These are phyloP conservation scores for Fusarium hainanense DNA, from an alignment of 2,329 filamentous ascomycete genomes.

Conservation along the genomic window DNA sequence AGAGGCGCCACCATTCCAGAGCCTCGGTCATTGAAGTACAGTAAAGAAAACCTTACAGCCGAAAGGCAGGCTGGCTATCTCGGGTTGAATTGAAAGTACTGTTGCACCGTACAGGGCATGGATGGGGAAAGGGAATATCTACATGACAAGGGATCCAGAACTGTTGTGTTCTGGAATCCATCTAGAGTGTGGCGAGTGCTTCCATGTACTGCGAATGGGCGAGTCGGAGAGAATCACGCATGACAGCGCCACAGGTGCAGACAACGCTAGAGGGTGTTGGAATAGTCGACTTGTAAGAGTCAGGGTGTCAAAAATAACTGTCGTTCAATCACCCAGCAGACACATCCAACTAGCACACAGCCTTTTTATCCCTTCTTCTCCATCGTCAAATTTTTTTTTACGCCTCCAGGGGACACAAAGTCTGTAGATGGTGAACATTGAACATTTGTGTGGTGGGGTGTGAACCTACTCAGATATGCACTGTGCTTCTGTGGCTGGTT, in stretches of 20 bases:
- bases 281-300: background rate
- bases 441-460: slow-evolving; percentile 8
- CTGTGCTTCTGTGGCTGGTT: slow-evolving; percentile 35
- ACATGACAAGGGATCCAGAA: slow-evolving; percentile 23
- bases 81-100: background rate
- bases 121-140: slow-evolving; percentile 2
- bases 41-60: background rate
- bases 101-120: background rate
- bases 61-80: background rate
- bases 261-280: background rate
- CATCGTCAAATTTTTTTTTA: background rate
- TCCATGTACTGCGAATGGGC: slow-evolving; percentile 30
- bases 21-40: background rate
- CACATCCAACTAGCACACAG: too few relatives aligned
- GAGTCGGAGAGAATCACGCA: slow-evolving; percentile 31
- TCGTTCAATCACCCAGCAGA: background rate
- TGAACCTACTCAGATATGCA: background rate
- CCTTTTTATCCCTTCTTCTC: background rate
- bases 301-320: background rate
- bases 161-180: slow-evolving; percentile 39
- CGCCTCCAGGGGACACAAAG: background rate
- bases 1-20: slow-evolving; percentile 39
- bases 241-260: slow-evolving; percentile 30
- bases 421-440: background rate
- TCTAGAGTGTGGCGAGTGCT: slow-evolving; percentile 41